Percentiles rank a stretch among this genome's conserved stretches.
These are phyloP conservation scores for Teunomyces cretensis DNA, from an alignment of 805 yeast genomes.

Conservation along the genomic window DNA sequence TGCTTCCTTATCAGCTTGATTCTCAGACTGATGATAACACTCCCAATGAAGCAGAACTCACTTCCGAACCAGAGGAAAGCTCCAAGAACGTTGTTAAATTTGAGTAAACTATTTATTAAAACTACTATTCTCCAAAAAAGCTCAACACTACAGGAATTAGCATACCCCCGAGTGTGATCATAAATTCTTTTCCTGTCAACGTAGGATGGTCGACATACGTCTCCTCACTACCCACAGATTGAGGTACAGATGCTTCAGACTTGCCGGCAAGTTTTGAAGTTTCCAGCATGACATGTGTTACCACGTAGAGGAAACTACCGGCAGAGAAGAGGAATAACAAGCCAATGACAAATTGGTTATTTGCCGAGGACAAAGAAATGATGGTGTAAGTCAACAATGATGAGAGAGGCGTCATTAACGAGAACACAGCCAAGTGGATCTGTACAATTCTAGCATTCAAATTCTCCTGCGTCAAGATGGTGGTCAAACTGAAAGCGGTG, in stretches of 20 bases:
- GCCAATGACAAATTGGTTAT: constrained; percentile 46
- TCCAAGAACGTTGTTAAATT: background rate
- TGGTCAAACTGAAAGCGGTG: constrained; percentile 64
- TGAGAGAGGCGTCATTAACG: constrained; percentile 61
- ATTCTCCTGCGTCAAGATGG: constrained; percentile 48
- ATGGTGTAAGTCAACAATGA: constrained; percentile 51
- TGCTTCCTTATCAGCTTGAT: background rate
- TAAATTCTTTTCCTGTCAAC: constrained; percentile 14
- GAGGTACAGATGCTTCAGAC: background rate
- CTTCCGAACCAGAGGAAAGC: background rate
- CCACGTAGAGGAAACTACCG: constrained; percentile 73
- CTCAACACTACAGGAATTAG: constrained; percentile 26
- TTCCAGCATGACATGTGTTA: constrained; percentile 54
- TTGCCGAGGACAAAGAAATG: constrained; percentile 28
- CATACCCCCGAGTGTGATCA: constrained; percentile 23
- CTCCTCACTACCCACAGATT: constrained; percentile 5
- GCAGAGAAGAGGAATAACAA: constrained; percentile 62
- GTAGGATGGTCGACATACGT: constrained; percentile 1
- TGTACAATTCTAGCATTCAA: constrained; percentile 30
- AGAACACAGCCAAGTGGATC: constrained; percentile 52
- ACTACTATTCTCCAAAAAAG: constrained; percentile 17
- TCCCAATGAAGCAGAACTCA: background rate
- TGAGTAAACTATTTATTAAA: background rate
- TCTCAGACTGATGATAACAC: background rate
- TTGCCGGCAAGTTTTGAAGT: constrained; percentile 25